phyloP scores from a whole-genome alignment of 495 filamentous ascomycete species.

The Talaromyces borbonicus region DNA sequence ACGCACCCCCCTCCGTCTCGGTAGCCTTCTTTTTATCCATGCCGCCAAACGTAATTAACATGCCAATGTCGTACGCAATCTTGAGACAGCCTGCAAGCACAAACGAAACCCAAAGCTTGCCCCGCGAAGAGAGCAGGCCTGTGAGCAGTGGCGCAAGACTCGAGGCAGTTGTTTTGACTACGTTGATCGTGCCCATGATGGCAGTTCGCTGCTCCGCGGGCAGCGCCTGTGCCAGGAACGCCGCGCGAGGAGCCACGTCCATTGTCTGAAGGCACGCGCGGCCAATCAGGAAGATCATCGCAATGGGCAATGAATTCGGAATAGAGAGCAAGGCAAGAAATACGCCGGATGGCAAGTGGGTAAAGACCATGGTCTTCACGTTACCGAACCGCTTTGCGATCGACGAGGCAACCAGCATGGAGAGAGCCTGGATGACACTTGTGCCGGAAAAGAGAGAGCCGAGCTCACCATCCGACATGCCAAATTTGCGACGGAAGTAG shows the following conservation, averaged over 20 bases:
- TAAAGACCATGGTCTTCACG: constrained; percentile 82
- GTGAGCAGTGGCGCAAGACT: constrained; percentile 58
- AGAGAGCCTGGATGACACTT: constrained; percentile 54
- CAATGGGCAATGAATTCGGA: constrained; percentile 41
- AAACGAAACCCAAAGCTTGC: constrained; percentile 62
- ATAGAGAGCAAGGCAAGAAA: constrained; percentile 61
- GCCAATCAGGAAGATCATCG: constrained; percentile 57
- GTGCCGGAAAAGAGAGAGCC: constrained; percentile 60
- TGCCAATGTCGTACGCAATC: constrained; percentile 60
- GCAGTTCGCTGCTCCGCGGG: constrained; percentile 67
- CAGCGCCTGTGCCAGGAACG: constrained; percentile 66
- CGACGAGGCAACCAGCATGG: constrained; percentile 63
- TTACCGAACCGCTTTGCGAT: constrained; percentile 69
- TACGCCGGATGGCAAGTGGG: constrained; percentile 67
- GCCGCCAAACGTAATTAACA: constrained; percentile 56
- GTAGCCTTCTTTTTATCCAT: constrained; percentile 22
- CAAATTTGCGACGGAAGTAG: constrained; percentile 70
- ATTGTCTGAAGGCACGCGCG: constrained; percentile 63
- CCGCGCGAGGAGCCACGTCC: constrained; percentile 73
- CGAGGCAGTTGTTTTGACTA: constrained; percentile 53
- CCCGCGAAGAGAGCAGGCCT: constrained; percentile 53
- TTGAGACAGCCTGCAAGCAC: constrained; percentile 61
- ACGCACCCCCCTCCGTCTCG: too few relatives aligned
- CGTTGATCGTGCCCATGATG: constrained; percentile 62
- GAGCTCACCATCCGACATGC: constrained; percentile 55